Base-by-base conservation (phyloP, 2,329 filamentous ascomycete genomes). In the Pseudogymnoascus sp. region DNA sequence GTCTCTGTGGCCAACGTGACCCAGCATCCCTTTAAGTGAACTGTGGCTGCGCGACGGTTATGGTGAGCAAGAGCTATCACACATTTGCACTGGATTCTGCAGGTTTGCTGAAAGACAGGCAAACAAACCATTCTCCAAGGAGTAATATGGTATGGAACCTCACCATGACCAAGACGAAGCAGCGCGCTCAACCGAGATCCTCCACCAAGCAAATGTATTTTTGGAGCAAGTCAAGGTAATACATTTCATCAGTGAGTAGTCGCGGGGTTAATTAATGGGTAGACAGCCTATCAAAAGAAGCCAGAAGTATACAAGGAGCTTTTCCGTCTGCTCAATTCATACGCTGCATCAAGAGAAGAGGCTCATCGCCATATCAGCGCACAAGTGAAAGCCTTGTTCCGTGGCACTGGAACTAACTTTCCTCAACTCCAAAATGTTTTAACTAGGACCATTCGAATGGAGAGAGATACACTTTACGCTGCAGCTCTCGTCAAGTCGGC, bases 191-290 rank as follows among this genome's bases (percentile, higher is more conserved):
- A 19, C 8, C 5, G n/a, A 53, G 14, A 53, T 53, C 47, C 26
- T 31, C 47, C 26, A 6, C 26, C 13, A 56, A 19, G 26, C 26
- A 8, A 56, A 19, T 33, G 5, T 6, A 56, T 56, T 31, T 26
- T 33, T 56, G 10, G 47, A 56, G 47, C 47, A 56, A 56, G 47
- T 56, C n/a, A 56, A 56, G 47, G 47, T 56, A 33, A 31, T 19
- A 56, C 4, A 31, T 19, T 31, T 33, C 4, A 56, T 56, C 8
- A 2, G 8, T 33, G 3, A 19, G 26, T 6, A 19, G n/a, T 16
- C n/a, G 31, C 16, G 26, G 29, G 2, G 1, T 31, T 56, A 19
- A 56, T 13, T 1, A 31, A 13, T 56, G 10, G 3, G 7, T 13
- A 56, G 47, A 11, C 31, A 2, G 16, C 31, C 5, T 56, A 19